These are phyloP conservation scores for Stropharia rugosoannulata DNA, from an alignment of 768 basidiomycete species.

Conservation along the genomic window DNA sequence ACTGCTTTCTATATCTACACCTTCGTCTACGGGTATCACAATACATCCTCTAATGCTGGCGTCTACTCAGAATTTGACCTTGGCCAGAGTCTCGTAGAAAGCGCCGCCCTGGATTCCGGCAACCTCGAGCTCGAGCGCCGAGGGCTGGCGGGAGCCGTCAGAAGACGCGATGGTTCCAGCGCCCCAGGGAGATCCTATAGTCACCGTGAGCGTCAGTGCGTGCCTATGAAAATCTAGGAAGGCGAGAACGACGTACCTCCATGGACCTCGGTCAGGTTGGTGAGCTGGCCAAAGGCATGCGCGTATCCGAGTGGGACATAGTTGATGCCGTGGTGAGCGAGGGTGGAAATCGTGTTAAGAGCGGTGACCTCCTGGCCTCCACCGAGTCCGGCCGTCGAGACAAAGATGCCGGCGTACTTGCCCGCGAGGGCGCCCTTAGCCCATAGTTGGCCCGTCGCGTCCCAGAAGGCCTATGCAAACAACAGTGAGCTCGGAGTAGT, in stretches of 20 bases:
- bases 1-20: not conserved
- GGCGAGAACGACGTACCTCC: slow-evolving; percentile 45
- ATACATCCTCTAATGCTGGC: not conserved
- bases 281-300: slow-evolving; percentile 25
- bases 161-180: slow-evolving; percentile 64
- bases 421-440: slow-evolving; percentile 52
- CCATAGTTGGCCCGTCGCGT: slow-evolving; percentile 70
- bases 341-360: slow-evolving; percentile 43
- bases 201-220: not conserved
- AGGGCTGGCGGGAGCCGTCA: slow-evolving; percentile 61
- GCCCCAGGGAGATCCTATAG: slow-evolving; percentile 74
- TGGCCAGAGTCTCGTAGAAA: slow-evolving; percentile 51
- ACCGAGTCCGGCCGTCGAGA: slow-evolving; percentile 63
- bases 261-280: slow-evolving; percentile 50
- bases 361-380: slow-evolving; percentile 70
- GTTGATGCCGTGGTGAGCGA: slow-evolving; percentile 61
- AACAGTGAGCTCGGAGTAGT: not conserved
- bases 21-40: not conserved
- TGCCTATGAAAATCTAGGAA: not conserved
- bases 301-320: slow-evolving; percentile 39
- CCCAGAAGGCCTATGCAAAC: slow-evolving; percentile 66
- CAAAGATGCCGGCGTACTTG: slow-evolving; percentile 70
- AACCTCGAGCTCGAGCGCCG: slow-evolving; percentile 53
- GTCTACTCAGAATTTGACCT: slow-evolving; percentile 17
- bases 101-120: slow-evolving; percentile 55